phyloP scores from a whole-genome alignment of 129 eudicot genomes.

The Solidago caesia region DNA sequence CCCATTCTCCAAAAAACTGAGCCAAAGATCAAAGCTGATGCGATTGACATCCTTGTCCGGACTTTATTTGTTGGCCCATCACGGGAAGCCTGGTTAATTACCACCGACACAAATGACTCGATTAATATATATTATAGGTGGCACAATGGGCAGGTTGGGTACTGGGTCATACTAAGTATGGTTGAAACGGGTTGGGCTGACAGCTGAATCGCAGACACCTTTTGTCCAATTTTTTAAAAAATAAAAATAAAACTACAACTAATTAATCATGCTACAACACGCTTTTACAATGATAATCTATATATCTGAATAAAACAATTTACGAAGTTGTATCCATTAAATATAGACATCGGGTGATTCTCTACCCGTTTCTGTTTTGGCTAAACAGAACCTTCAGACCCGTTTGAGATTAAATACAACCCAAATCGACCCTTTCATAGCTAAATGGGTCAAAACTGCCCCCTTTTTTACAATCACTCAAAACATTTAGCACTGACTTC shows the following conservation, averaged over 20 bases:
- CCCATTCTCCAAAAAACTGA: slow-evolving; percentile 99
- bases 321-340: neutral
- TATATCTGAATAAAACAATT: neutral
- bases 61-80: slow-evolving; percentile 97
- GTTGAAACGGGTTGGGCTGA: neutral
- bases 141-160: neutral
- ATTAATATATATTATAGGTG: neutral
- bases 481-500: neutral
- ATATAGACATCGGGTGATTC: neutral
- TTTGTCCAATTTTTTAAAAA: neutral
- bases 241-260: too few relatives aligned
- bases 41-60: slow-evolving; percentile 93
- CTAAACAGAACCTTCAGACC: neutral
- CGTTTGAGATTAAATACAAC: neutral
- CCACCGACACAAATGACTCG: slow-evolving; percentile 2
- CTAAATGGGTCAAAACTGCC: neutral
- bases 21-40: slow-evolving; percentile 95
- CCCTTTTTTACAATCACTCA: slow-evolving; percentile 1
- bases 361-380: neutral
- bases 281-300: neutral
- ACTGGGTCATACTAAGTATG: neutral
- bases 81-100: slow-evolving; percentile 83
- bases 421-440: neutral
- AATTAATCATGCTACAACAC: too few relatives aligned
- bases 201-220: neutral